Evolutionary conservation across 192 early-diverging fungal species (phyloP), one percentile per base, ranked within the genome.

Genomic region (Coemansia guatemalensis): DNA sequence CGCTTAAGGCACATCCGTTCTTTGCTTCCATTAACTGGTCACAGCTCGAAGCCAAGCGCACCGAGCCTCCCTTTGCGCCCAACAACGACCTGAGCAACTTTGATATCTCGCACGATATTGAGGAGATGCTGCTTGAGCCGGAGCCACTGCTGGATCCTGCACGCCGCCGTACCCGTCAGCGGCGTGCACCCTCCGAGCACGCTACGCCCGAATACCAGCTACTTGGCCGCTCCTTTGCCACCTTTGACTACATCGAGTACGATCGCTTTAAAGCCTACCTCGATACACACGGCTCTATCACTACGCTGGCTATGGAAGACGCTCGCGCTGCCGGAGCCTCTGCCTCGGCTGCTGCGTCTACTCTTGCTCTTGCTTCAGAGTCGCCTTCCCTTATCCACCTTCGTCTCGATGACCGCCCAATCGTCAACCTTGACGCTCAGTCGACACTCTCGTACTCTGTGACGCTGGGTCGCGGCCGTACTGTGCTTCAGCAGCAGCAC

Each of bases 111-210:
- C 89, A 97, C 68, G 96, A 99, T 50, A 74, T 99, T 22, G 95
- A 99, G 62, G 97, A 99, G 65, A 85, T 98, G 27, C 75, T 99
- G 41, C 82, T 99, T n/a, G 95, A 99, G 68, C 96, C 97, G 30
- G 94, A 96, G 55, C 96, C 95, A 1, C 84, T 99, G 20, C 89
- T 92, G 29, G 63, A 56, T 8, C 5, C 44, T 23, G 89, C 87
- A 11, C 89, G 87, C 65, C 88, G 88, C 48, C 85, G 87, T 39
- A 89, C 85, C 23, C 89, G 85, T 62, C 87, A 87, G 52, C 85
- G 88, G 12, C 60, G 79, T 44, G 29, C 59, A 2, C 66, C 80
- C 41, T 41, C 71, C 21, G 62, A 65, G 21, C 67, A 84, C 54
- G 50, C 59, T 2, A 64, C 72, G 47, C 62, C 60, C 9, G 90